Base-by-base conservation (phyloP, 192 early-diverging fungal species). In the Dissophora ornata region DNA sequence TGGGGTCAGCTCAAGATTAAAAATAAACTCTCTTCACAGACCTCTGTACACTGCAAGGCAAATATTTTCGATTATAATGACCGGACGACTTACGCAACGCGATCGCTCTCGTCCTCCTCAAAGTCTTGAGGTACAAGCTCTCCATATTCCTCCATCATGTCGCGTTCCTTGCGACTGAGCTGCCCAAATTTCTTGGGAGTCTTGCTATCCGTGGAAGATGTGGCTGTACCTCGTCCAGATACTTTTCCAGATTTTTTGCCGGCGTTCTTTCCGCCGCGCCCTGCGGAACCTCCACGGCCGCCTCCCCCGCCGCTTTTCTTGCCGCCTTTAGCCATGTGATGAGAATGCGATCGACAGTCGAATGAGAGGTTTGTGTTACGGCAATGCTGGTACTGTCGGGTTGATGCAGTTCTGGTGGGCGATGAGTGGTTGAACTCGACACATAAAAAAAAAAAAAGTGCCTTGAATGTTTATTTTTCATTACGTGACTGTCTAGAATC, bases 91-190 rank as follows among this genome's bases (percentile, higher is more conserved):
- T 79, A 65, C 62, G 28, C 74, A 49, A 60, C 66, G 19, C 81
- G 79, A 55, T 80, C 82, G 16, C 73, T 60, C 59, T 85, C 80
- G 30, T 85, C 79, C 13, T 70, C 65, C 7, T 77, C 81, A 54
- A 81, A 80, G 38, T 83, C 83, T 25, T 79, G 75, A 26, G 86
- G 87, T 3, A 77, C 87, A 4, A 92, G 80, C 61, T 92, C 89
- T 51, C 90, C 90, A 64, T 92, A 92, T 34, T 92, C 90, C 40
- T 89, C 83, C 55, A 92, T 83, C 65, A 87, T 78, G 10, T 81
- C 79, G 19, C 80, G 74, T 47, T 86, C 71, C 55, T 82, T 82
- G 45, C 85, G 59, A 16, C 79, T 82, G 4, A 86, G 38, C n/a
- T 81, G 79, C 22, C 81, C 81, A 57, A 75, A 82, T 38, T 82